A percentile compares a stretch with the other conserved stretches of the same genome.
phyloP scores from a whole-genome alignment of 192 early-diverging fungal species.

The Backusella westeae region DNA sequence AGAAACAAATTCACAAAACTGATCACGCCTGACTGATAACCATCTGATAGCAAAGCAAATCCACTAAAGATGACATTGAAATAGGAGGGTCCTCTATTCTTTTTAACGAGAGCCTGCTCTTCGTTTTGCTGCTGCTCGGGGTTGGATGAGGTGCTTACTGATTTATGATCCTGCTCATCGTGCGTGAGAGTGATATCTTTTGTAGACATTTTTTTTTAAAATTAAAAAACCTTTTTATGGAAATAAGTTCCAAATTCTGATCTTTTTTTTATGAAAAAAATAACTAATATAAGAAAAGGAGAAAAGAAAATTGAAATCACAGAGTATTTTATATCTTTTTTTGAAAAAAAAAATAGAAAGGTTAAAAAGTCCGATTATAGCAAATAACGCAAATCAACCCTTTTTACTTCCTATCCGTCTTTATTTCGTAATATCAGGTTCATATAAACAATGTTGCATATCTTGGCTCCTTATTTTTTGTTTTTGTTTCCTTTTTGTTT shows the following conservation, averaged over 20 bases:
- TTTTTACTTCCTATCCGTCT: not conserved
- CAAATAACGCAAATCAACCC: not conserved
- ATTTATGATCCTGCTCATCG: not conserved
- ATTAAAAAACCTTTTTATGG: constrained; percentile 4
- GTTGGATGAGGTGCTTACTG: not conserved
- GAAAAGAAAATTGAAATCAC: not conserved
- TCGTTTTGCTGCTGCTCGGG: not conserved
- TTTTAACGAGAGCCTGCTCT: not conserved
- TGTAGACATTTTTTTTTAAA: not conserved
- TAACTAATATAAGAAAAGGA: not conserved
- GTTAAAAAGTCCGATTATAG: not conserved
- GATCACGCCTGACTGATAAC: constrained; percentile 55
- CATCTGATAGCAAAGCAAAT: constrained; percentile 51
- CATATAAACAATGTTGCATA: not conserved
- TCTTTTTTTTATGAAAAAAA: not conserved
- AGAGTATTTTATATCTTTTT: not conserved
- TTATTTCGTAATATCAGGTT: not conserved
- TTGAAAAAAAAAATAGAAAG: not conserved
- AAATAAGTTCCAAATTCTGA: not conserved
- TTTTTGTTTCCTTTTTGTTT: not conserved
- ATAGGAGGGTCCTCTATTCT: constrained; percentile 1
- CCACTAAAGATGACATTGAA: constrained; percentile 36
- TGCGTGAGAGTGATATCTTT: not conserved
- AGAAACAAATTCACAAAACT: constrained; percentile 48
- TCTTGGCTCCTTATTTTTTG: not conserved